Conservation (phyloP, 352 stramenopile species). For the Globisporangium solare region DNA sequence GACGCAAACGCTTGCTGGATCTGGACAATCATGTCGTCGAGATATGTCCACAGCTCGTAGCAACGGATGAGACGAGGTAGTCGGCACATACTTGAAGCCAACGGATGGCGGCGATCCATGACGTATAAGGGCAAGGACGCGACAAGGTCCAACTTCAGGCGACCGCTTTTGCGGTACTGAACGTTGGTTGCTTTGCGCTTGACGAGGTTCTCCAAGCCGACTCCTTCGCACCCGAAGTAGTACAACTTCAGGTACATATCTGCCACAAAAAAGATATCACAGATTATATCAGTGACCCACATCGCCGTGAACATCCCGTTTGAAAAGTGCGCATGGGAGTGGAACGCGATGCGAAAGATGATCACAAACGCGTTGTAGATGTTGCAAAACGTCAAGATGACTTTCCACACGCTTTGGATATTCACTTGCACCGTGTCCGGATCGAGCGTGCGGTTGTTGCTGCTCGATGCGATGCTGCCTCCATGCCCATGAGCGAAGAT, state of each 20-base stretch:
- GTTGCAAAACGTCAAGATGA: conserved; percentile 47
- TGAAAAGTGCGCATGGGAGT: conserved; percentile 39
- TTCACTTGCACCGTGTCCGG: conserved; percentile 19
- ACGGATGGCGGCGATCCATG: conserved; percentile 14
- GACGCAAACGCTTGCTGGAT: conserved; percentile 64
- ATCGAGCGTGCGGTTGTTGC: neutral
- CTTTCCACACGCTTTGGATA: conserved; percentile 38
- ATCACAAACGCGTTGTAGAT: conserved; percentile 64
- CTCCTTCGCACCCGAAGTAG: conserved; percentile 51
- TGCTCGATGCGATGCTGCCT: neutral
- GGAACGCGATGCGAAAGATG: conserved; percentile 69
- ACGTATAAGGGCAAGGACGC: conserved; percentile 60
- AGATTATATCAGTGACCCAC: conserved; percentile 38
- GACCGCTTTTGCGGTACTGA: conserved; percentile 32
- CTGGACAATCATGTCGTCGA: conserved; percentile 67
- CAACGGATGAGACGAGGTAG: conserved; percentile 54
- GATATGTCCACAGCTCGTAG: conserved; percentile 42
- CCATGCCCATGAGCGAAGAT: neutral
- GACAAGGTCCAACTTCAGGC: conserved; percentile 45
- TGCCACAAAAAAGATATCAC: conserved; percentile 41
- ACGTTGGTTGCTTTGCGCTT: conserved; percentile 25
- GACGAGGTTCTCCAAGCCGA: conserved; percentile 41
- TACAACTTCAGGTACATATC: conserved; percentile 73
- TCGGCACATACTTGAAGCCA: conserved; percentile 35
- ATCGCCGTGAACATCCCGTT: conserved; percentile 16